Evolutionary conservation across 768 basidiomycete genomes (phyloP), one percentile per base, ranked within the genome.

Genomic region (Mycena galopus): DNA sequence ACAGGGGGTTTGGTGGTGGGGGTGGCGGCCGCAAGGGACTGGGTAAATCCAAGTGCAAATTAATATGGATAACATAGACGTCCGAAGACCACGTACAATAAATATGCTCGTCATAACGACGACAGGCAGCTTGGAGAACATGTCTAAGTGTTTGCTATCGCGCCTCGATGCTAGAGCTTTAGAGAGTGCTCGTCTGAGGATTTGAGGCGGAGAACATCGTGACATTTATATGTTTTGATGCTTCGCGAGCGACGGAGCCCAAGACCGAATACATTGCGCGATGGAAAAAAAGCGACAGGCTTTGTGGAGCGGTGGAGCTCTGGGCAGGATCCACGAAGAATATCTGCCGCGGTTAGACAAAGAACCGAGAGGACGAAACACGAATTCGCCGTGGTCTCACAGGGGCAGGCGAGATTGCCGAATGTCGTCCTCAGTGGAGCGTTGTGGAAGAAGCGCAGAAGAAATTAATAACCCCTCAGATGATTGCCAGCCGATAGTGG

Each of bases 21-120:
- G 30, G 56, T 57, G 56, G 56, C 56, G 56, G 56, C 56, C 56
- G 56, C 56, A 57, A 57, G 56, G 56, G 19, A 57, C 56, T 57
- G 9, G 30, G 56, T 10, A 12, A 33, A 32, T 1, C 30, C 21
- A 56, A 25, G 7, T 21, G 7, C n/a, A 32, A 57, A 33, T 21
- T n/a, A 21, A 5, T 7, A 30, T 17, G 21, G 17, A 21, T 0
- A 30, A 21, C 19, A 21, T 4, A 33, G 9, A 57, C 30, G 17
- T 16, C 21, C 19, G 21, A 33, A 5, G 30, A 33, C 1, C 56
- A 57, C 56, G 12, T 30, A 57, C 30, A 32, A 32, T 14, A 27
- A 25, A 8, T 5, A 51, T 12, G 19, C 10, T 8, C 5, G 56
- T n/a, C 17, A 19, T 8, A 1, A 32, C 10, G 11, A 25, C 25